A percentile compares a stretch with the other conserved stretches of the same genome.
These are phyloP conservation scores for Geum urbanum DNA, from an alignment of 306 rosid species.

Conservation along the genomic window DNA sequence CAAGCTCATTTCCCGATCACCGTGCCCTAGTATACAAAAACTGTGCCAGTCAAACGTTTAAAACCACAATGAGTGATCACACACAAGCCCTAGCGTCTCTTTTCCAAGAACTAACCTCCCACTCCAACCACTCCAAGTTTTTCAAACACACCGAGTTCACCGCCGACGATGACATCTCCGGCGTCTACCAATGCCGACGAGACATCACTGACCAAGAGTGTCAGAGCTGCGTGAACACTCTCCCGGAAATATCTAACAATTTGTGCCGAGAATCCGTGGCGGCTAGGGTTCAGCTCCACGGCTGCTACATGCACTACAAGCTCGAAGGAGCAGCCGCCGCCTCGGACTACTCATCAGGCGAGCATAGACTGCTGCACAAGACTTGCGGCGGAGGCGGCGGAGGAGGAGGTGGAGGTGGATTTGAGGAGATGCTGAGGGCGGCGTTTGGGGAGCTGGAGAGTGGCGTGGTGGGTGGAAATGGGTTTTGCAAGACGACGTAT, in stretches of 20 bases:
- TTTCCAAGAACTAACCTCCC: conserved; percentile 45
- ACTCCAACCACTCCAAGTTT: conserved; percentile 50
- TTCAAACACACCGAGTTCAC: conserved; percentile 36
- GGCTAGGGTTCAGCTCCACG: conserved; percentile 56
- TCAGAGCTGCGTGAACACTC: conserved; percentile 41
- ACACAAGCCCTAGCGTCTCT: conserved; percentile 49
- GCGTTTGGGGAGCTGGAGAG: conserved; percentile 45
- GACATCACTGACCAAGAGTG: conserved; percentile 48
- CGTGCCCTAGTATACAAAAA: conserved; percentile 45
- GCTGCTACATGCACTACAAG: conserved; percentile 56
- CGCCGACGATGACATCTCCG: conserved; percentile 28
- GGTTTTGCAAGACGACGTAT: conserved; percentile 30
- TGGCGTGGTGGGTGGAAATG: conserved; percentile 33
- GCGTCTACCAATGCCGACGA: conserved; percentile 63
- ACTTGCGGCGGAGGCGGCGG: conserved; percentile 29
- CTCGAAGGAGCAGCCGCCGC: conserved; percentile 8
- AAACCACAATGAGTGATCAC: neutral
- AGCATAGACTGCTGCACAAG: conserved; percentile 32
- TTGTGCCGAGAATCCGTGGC: conserved; percentile 38
- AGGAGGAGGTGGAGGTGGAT: neutral
- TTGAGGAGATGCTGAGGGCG: conserved; percentile 33
- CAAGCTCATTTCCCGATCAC: conserved; percentile 29
- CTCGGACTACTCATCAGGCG: neutral
- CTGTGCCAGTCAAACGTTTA: conserved; percentile 43
- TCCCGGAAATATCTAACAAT: conserved; percentile 35